Conservation (phyloP, 2,329 filamentous ascomycete genomes). For the Leptographium lundbergii region DNA sequence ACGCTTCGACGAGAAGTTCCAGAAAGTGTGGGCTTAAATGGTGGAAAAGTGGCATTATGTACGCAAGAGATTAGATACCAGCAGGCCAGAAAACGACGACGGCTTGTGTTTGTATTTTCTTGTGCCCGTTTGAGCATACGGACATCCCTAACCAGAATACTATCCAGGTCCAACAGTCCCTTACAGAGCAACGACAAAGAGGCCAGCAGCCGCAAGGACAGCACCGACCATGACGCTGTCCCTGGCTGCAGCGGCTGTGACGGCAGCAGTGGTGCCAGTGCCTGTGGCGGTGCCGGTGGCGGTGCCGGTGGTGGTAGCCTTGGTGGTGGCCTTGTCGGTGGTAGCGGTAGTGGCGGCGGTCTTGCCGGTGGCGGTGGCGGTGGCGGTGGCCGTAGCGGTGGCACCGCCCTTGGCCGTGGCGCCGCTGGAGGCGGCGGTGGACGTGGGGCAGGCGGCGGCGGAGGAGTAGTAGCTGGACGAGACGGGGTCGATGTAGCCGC, state of each 20-base stretch:
- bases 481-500: slow-evolving; percentile 3
- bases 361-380: not conserved
- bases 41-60: too few species aligned
- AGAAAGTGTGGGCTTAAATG: slow-evolving; percentile 42
- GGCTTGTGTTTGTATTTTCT: too few species aligned
- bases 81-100: too few species aligned
- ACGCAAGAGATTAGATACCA: too few species aligned
- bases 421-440: slow-evolving; percentile 1
- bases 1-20: slow-evolving; percentile 54
- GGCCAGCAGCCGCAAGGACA: not conserved
- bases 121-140: too few species aligned
- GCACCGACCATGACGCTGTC: not conserved
- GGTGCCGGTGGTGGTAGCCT: not conserved
- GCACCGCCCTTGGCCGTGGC: not conserved
- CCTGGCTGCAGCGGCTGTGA: not conserved
- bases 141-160: too few species aligned
- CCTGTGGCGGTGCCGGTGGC: not conserved
- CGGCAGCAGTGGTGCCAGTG: too few species aligned
- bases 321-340: not conserved
- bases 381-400: not conserved
- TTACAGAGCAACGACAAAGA: not conserved
- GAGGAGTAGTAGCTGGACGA: slow-evolving; percentile 9
- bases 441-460: not conserved
- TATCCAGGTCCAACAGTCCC: not conserved
- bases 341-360: not conserved